A percentile compares a stretch with the other conserved stretches of the same genome.
phyloP scores from a whole-genome alignment of 306 rosid species.

The Ziziphus jujuba region DNA sequence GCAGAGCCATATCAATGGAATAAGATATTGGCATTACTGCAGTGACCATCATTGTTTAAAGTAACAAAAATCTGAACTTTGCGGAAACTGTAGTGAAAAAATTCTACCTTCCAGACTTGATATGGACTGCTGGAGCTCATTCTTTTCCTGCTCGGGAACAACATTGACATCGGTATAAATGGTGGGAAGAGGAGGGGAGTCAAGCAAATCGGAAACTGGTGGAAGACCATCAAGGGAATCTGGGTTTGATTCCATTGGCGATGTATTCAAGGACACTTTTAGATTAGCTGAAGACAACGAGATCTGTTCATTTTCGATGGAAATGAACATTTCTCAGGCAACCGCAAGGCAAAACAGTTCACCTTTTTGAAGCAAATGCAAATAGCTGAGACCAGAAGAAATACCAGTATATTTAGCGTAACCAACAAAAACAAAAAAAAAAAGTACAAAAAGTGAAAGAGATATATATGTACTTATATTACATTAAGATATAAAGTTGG shows the following conservation, averaged over 20 bases:
- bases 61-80: constrained; percentile 1
- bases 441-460: background rate
- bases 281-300: constrained; percentile 39
- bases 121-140: constrained; percentile 51
- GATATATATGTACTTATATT: background rate
- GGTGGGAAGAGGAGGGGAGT: constrained; percentile 44
- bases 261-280: constrained; percentile 39
- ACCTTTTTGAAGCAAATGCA: constrained; percentile 8
- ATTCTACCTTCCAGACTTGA: constrained; percentile 61
- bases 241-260: constrained; percentile 48
- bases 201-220: constrained; percentile 19
- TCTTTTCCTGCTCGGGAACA: constrained; percentile 71
- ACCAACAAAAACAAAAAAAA: constrained; percentile 11
- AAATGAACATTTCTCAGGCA: constrained; percentile 51
- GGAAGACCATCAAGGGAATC: constrained; percentile 51
- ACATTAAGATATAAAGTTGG: background rate
- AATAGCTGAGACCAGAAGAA: background rate
- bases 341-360: constrained; percentile 5
- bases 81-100: background rate
- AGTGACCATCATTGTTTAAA: constrained; percentile 9
- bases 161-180: constrained; percentile 71
- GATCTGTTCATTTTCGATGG: constrained; percentile 52
- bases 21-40: constrained; percentile 10
- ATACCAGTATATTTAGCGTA: background rate
- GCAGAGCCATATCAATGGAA: constrained; percentile 27